These are phyloP conservation scores for Erigeron canadensis DNA, from an alignment of 129 eudicot species.

Conservation along the genomic window DNA sequence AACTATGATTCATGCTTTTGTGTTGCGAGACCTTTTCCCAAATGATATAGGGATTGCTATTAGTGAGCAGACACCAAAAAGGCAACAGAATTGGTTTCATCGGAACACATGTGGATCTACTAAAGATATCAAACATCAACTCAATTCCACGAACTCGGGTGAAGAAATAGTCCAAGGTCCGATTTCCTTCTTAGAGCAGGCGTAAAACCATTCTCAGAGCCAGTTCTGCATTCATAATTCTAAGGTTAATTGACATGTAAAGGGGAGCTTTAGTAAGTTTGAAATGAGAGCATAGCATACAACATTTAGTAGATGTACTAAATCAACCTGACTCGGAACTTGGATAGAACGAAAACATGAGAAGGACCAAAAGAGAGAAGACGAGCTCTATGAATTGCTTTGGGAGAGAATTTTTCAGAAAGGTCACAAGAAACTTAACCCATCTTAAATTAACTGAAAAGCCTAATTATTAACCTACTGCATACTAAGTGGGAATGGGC, in stretches of 20 bases:
- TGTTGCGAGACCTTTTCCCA: conserved; percentile 73
- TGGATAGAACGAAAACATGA: too few species aligned
- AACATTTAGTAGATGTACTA: neutral
- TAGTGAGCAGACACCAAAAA: conserved; percentile 48
- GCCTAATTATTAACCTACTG: too few species aligned
- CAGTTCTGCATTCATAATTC: conserved; percentile 1
- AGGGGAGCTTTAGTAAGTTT: neutral
- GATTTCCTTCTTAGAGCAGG: neutral
- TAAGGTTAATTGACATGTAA: neutral
- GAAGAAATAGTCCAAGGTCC: conserved; percentile 22
- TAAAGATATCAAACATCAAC: conserved; percentile 39
- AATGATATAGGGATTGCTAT: conserved; percentile 89
- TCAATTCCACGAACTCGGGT: conserved; percentile 20
- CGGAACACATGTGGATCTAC: conserved; percentile 52
- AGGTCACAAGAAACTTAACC: too few species aligned
- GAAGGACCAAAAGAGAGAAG: too few species aligned
- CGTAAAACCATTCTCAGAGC: conserved; percentile 24
- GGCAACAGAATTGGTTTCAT: conserved; percentile 53
- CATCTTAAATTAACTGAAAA: too few species aligned
- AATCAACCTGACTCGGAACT: neutral
- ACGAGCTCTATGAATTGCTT: too few species aligned
- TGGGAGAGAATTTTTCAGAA: too few species aligned
- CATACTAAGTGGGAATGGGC: too few species aligned
- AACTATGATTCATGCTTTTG: conserved; percentile 66
- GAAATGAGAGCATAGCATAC: neutral